Percentiles rank a stretch among this genome's conserved stretches.
phyloP scores from a whole-genome alignment of 164 flowering plant genomes.

The Cinnamomum micranthum region DNA sequence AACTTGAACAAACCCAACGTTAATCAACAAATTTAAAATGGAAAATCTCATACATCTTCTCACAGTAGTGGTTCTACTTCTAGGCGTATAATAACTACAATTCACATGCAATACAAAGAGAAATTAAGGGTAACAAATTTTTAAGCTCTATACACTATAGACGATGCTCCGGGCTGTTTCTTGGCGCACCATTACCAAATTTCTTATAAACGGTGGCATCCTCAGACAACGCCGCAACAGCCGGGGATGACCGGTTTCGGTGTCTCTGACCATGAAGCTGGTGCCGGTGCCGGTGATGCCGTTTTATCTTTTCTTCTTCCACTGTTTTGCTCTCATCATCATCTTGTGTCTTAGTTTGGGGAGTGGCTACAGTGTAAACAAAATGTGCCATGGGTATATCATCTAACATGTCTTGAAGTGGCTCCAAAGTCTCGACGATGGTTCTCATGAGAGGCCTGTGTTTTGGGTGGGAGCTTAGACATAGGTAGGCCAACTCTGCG shows the following conservation, averaged over 20 bases:
- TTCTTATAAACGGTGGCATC: constrained; percentile 1
- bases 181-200: too few species aligned
- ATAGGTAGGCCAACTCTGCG: constrained; percentile 66
- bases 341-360: background rate
- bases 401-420: constrained; percentile 30
- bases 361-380: constrained; percentile 47
- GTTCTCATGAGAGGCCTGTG: constrained; percentile 63
- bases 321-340: background rate
- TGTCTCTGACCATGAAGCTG: background rate
- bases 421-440: constrained; percentile 61
- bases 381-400: constrained; percentile 58
- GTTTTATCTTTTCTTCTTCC: background rate
- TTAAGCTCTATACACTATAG: background rate
- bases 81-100: too few species aligned
- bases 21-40: too few species aligned
- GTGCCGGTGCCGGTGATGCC: background rate
- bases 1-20: too few species aligned
- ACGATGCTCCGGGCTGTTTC: background rate
- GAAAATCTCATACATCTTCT: too few species aligned
- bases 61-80: too few species aligned
- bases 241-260: background rate
- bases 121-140: background rate
- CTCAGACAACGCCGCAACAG: background rate
- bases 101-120: too few species aligned
- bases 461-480: constrained; percentile 62